Evolutionary conservation across 2,329 filamentous ascomycete genomes (phyloP).

Genomic region (Didymella lethalis): DNA sequence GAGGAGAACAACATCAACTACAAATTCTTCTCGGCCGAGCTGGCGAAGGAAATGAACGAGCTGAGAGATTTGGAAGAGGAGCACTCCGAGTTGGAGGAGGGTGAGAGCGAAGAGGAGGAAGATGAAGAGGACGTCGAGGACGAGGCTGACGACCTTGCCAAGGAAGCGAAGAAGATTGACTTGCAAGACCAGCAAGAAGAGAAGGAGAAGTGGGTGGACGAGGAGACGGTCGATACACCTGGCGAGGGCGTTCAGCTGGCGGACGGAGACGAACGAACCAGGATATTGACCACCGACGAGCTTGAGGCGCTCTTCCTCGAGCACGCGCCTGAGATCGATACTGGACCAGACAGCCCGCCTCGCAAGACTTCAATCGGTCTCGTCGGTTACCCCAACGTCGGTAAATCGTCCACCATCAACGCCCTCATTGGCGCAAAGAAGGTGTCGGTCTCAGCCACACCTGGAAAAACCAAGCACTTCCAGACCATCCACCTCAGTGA

Average conservation of each 20-base stretch:
- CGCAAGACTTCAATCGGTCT: slow-evolving; percentile 88
- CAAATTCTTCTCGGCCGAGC: slow-evolving; percentile 92
- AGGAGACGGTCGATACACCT: slow-evolving; percentile 49
- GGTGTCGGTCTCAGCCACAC: slow-evolving; percentile 95
- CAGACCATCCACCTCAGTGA: slow-evolving; percentile 96
- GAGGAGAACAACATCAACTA: slow-evolving; percentile 82
- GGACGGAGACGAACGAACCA: slow-evolving; percentile 58
- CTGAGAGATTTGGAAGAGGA: slow-evolving; percentile 65
- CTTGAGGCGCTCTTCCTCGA: slow-evolving; percentile 86
- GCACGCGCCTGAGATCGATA: slow-evolving; percentile 69
- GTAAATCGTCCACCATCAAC: slow-evolving; percentile 99
- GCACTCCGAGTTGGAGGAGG: slow-evolving; percentile 57
- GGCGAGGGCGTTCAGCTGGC: slow-evolving; percentile 48
- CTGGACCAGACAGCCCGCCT: slow-evolving; percentile 57
- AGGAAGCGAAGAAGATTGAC: slow-evolving; percentile 56
- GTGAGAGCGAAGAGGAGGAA: slow-evolving; percentile 51
- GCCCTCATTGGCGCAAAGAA: slow-evolving; percentile 98
- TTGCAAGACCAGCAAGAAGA: slow-evolving; percentile 55
- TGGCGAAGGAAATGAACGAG: slow-evolving; percentile 91
- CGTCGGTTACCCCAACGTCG: slow-evolving; percentile 97
- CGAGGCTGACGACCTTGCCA: slow-evolving; percentile 53
- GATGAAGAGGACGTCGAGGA: slow-evolving; percentile 55
- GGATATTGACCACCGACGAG: slow-evolving; percentile 92
- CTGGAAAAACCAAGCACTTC: slow-evolving; percentile 99
- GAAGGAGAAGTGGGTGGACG: slow-evolving; percentile 52